phyloP scores from a whole-genome alignment of 305 asterid species.

The Fraxinus ornus region DNA sequence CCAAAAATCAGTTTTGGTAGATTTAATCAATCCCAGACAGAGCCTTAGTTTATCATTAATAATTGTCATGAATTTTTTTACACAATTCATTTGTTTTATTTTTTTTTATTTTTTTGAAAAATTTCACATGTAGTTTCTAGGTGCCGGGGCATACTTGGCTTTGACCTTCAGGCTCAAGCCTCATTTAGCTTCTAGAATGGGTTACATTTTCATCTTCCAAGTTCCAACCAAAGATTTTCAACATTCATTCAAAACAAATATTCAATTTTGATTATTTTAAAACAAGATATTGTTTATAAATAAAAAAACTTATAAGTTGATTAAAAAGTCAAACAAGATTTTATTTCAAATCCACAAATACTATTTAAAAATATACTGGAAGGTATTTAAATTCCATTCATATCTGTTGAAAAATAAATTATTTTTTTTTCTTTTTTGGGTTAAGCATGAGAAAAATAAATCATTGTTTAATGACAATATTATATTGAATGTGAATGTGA shows the following conservation, averaged over 20 bases:
- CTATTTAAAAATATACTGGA: not conserved
- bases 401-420: not conserved
- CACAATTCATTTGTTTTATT: too few species aligned
- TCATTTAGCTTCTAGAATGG: not conserved
- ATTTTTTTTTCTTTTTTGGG: not conserved
- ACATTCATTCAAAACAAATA: not conserved
- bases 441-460: not conserved
- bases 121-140: not conserved
- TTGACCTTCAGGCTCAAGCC: not conserved
- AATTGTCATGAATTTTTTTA: not conserved
- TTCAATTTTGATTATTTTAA: not conserved
- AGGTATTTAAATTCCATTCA: not conserved
- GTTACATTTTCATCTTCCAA: not conserved
- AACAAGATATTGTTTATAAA: not conserved
- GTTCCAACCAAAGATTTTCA: not conserved
- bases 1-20: too few species aligned
- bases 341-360: not conserved
- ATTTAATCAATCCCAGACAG: too few species aligned
- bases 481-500: slow-evolving; percentile 1
- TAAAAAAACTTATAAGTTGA: not conserved
- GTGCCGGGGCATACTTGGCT: not conserved
- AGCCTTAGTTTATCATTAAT: not conserved
- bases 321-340: not conserved
- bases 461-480: slow-evolving; percentile 13
- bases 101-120: not conserved